Conservation (phyloP, 2,329 filamentous ascomycete species). For the Epichloe festucae region DNA sequence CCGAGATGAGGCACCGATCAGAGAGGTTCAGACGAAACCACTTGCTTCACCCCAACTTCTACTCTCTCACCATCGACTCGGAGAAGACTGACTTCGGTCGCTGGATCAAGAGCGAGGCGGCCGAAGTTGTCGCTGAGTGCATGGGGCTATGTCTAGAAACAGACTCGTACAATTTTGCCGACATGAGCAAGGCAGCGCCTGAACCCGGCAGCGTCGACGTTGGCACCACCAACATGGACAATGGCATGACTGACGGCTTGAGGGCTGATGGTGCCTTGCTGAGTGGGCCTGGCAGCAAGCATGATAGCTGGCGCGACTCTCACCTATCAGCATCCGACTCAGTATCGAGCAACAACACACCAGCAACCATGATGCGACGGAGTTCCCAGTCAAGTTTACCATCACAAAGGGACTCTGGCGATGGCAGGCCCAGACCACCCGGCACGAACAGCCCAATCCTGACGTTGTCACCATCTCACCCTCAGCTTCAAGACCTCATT, state of each 20-base stretch:
- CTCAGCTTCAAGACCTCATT: constrained; percentile 47
- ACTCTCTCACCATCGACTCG: constrained; percentile 63
- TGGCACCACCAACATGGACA: constrained; percentile 11
- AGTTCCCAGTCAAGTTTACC: constrained; percentile 39
- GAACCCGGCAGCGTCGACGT: constrained; percentile 11
- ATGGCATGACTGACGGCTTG: constrained; percentile 20
- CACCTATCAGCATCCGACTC: constrained; percentile 37
- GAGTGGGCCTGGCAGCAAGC: constrained; percentile 22
- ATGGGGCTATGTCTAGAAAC: constrained; percentile 46
- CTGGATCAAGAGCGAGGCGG: constrained; percentile 68
- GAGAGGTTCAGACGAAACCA: constrained; percentile 63
- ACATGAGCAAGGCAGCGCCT: constrained; percentile 7
- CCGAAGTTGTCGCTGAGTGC: constrained; percentile 69
- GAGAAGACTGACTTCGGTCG: constrained; percentile 64
- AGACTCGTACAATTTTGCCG: constrained; percentile 14
- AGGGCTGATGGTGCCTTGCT: constrained; percentile 27
- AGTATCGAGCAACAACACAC: constrained; percentile 24
- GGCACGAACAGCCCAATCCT: constrained; percentile 50
- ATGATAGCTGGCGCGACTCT: constrained; percentile 39
- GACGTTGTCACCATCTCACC: constrained; percentile 34
- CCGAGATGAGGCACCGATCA: constrained; percentile 62
- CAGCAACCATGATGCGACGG: constrained; percentile 23
- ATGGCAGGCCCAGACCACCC: constrained; percentile 21
- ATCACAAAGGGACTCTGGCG: constrained; percentile 35
- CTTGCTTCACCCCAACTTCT: constrained; percentile 74